A percentile compares a stretch with the other conserved stretches of the same genome.
phyloP scores from a whole-genome alignment of 2,329 filamentous ascomycete genomes.

The Fusarium nelsonii region DNA sequence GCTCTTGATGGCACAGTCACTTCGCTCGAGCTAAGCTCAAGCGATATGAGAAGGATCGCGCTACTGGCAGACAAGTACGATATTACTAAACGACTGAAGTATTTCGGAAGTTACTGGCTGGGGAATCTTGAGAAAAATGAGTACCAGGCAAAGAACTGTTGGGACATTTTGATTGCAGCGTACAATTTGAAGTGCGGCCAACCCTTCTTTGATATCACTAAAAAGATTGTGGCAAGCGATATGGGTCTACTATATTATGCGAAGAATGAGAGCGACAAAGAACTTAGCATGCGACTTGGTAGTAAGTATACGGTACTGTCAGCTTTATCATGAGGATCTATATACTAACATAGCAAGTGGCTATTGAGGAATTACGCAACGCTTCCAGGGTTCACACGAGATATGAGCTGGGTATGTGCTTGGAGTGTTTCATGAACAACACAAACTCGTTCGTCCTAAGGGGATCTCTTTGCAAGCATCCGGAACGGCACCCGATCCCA shows the following conservation, averaged over 20 bases:
- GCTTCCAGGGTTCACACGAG: too few relatives aligned
- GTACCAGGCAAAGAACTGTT: fast-evolving
- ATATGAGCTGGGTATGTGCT: background rate
- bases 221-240: background rate
- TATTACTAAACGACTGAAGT: fast-evolving
- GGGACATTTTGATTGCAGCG: background rate
- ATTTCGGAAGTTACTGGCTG: background rate
- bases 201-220: background rate
- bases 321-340: background rate
- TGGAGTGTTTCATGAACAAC: background rate
- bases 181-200: background rate
- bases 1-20: background rate
- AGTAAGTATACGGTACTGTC: background rate
- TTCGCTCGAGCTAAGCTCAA: background rate
- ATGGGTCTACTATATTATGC: background rate
- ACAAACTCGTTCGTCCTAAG: background rate
- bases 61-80: conserved; percentile 2
- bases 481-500: background rate
- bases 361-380: conserved; percentile 6
- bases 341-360: conserved; percentile 1
- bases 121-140: fast-evolving
- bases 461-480: background rate
- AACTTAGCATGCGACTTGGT: background rate
- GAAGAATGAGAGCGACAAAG: background rate
- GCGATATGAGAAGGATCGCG: fast-evolving